Conservation (phyloP, 805 yeast genomes). For the Candida piceae region DNA sequence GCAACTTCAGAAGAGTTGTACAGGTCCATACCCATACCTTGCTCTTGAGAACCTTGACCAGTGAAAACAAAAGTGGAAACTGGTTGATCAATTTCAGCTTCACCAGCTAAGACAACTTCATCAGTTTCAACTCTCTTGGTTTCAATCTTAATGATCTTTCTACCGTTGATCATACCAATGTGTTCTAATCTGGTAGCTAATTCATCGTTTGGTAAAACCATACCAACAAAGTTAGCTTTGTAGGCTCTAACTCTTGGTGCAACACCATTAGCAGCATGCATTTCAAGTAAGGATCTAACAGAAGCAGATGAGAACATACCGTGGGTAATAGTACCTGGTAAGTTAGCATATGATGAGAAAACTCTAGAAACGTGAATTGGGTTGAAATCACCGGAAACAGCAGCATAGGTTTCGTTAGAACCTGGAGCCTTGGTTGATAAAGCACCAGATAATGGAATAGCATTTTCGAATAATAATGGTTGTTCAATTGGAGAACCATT, state of each 20-base stretch:
- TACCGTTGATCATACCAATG: constrained; percentile 98
- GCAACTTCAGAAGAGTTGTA: constrained; percentile 90
- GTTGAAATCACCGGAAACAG: constrained; percentile 96
- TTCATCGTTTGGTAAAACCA: constrained; percentile 95
- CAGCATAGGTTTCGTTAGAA: constrained; percentile 94
- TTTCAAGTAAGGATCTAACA: constrained; percentile 91
- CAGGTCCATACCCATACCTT: constrained; percentile 99
- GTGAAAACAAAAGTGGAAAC: constrained; percentile 95
- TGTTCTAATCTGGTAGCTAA: constrained; percentile 87
- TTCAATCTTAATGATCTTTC: constrained; percentile 92
- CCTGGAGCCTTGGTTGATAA: constrained; percentile 81
- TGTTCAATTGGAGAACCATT: constrained; percentile 92
- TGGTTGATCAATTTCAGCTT: constrained; percentile 99
- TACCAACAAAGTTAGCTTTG: constrained; percentile 85
- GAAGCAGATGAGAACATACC: constrained; percentile 99
- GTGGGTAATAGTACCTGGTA: constrained; percentile 97
- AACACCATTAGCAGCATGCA: constrained; percentile 97
- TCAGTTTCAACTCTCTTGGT: constrained; percentile 80
- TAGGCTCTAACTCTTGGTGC: constrained; percentile 94
- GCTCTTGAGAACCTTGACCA: constrained; percentile 99
- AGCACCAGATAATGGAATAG: constrained; percentile 74
- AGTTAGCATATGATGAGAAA: constrained; percentile 85
- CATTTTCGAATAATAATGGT: constrained; percentile 83
- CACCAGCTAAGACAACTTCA: constrained; percentile 77
- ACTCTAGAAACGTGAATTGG: constrained; percentile 97